Base-by-base conservation (phyloP, 257 asterid genomes). In the Solanum pennellii region DNA sequence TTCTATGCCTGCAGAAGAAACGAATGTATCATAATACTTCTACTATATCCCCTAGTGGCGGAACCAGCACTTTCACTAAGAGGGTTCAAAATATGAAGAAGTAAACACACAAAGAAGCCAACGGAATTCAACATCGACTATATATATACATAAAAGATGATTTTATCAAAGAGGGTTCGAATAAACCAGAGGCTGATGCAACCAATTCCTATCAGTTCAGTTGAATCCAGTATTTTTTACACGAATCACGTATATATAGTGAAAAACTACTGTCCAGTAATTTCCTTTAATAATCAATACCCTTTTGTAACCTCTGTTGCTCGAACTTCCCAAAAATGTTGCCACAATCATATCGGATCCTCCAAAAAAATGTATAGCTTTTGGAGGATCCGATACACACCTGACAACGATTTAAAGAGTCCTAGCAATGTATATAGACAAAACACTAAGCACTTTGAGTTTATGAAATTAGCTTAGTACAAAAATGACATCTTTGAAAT, bases 1-100 rank as follows among this genome's bases (percentile, higher is more conserved):
- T 91, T 93, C 99, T 84, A 92, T 76, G 84, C 96, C 99, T 97
- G 93, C 89, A 85, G 86, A 84, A 66, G 23, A 66, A 69, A 87
- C 18, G 82, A 89, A 15, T 18, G 44, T 75, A 80, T 86, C 59
- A 71, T 18, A 5, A 37, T 72, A 49, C 29, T 49, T 72, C 33
- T 41, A 41, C 3, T n/a, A n/a, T 41, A 75, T 29, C 56, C 31
- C 33, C 8, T n/a, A n/a, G 72, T n/a, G 31, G 72, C 33, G 4
- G 18, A 65, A n/a, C 33, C 71, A 62, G 2, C 31, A n/a, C n/a
- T n/a, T 62, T 62, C 33, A n/a, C 33, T 11, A n/a, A 62, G 15
- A 9, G 14, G 71, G 31, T n/a, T 10, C 31, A 23, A n/a, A 65
- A n/a, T n/a, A 65, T 5, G 71, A n/a, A 62, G 15, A 62, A n/a